Evolutionary conservation across 495 filamentous ascomycete species (phyloP).

Genomic region (Talaromyces nanjingensis): DNA sequence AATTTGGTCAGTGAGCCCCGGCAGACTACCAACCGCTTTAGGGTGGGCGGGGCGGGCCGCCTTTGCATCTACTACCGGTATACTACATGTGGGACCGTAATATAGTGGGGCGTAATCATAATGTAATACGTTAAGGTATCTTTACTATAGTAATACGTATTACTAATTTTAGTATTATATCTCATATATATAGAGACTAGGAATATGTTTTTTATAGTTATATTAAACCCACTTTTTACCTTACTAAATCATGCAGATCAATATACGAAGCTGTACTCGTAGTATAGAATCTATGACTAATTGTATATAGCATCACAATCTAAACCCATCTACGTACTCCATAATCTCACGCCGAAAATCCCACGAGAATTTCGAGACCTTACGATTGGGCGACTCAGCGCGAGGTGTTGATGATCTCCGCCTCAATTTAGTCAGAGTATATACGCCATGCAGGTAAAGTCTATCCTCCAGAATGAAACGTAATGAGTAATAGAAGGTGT

Average conservation of each 20-base stretch:
- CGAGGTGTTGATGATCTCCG: not conserved
- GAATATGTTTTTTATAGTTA: not conserved
- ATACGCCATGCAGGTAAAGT: not conserved
- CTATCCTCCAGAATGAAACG: not conserved
- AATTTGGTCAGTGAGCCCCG: too few species aligned
- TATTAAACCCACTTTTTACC: not conserved
- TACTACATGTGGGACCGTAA: too few species aligned
- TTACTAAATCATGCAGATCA: not conserved
- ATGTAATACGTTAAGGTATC: too few species aligned
- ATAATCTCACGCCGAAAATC: not conserved
- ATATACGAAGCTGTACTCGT: not conserved
- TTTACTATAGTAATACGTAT: not conserved
- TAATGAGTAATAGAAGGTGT: not conserved
- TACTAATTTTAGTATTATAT: not conserved
- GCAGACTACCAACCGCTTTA: too few species aligned
- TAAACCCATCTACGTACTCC: not conserved
- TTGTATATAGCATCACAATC: not conserved
- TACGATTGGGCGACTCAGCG: not conserved
- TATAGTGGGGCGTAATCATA: too few species aligned
- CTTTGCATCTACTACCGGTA: too few species aligned
- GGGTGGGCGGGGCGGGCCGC: too few species aligned
- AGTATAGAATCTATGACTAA: not conserved
- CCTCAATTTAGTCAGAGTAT: not conserved
- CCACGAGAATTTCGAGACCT: not conserved
- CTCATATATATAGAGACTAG: not conserved